phyloP scores from a whole-genome alignment of 768 basidiomycete species.

The Tulasnella sp. region DNA sequence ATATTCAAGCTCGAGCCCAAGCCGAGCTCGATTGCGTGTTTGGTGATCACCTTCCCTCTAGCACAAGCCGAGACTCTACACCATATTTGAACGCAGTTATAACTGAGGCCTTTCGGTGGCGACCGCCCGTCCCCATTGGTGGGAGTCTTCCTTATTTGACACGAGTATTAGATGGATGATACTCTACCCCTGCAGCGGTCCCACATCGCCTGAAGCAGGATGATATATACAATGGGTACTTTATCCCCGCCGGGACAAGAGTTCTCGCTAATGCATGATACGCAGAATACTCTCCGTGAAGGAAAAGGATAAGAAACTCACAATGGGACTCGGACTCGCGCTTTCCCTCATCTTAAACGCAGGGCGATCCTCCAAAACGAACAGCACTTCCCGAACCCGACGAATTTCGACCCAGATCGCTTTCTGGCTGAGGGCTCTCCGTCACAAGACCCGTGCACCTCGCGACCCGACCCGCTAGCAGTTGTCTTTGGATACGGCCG shows the following conservation, averaged over 20 bases:
- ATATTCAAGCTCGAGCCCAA: conserved; percentile 28
- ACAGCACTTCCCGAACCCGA: not conserved
- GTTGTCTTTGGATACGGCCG: not conserved
- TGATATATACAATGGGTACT: conserved; percentile 15
- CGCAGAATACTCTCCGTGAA: not conserved
- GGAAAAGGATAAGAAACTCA: too few species aligned
- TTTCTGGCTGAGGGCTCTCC: not conserved
- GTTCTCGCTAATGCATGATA: conserved; percentile 17
- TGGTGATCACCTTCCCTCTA: conserved; percentile 24
- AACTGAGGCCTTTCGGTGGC: conserved; percentile 19
- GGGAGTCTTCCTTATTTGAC: conserved; percentile 1
- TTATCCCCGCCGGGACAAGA: conserved; percentile 11
- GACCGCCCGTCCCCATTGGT: not conserved
- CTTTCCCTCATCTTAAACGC: too few species aligned
- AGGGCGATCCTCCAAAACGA: conserved; percentile 4
- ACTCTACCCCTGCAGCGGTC: not conserved
- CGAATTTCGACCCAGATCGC: not conserved
- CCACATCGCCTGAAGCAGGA: conserved; percentile 14
- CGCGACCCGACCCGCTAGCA: not conserved
- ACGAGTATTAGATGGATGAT: not conserved
- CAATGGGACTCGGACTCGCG: too few species aligned
- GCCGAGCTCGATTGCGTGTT: conserved; percentile 30
- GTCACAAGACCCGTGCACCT: not conserved
- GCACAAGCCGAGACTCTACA: conserved; percentile 18
- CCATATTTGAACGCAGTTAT: conserved; percentile 20